Evolutionary conservation across 2,329 filamentous ascomycete genomes (phyloP).

Genomic region (Penicillium sp.): DNA sequence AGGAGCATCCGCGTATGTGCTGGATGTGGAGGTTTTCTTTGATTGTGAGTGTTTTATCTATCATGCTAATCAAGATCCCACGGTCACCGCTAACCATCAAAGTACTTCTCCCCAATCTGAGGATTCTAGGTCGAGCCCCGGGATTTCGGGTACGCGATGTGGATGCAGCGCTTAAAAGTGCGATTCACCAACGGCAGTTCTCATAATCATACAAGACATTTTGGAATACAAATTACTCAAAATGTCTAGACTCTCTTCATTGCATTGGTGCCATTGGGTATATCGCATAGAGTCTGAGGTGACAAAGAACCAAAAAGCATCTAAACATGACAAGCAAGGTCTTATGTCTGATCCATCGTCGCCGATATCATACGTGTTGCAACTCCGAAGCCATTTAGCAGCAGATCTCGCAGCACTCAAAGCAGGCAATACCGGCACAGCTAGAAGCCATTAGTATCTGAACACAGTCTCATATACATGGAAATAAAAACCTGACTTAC

Average conservation of each 20-base stretch:
- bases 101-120: slow-evolving; percentile 24
- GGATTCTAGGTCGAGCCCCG: slow-evolving; percentile 33
- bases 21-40: slow-evolving; percentile 28
- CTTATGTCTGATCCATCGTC: too few species aligned
- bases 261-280: slow-evolving; percentile 3
- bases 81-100: not conserved
- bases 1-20: slow-evolving; percentile 10
- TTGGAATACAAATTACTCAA: not conserved
- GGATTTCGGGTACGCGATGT: slow-evolving; percentile 31
- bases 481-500: slow-evolving; percentile 25
- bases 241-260: not conserved
- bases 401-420: slow-evolving; percentile 33
- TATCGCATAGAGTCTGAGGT: slow-evolving; percentile 5
- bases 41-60: slow-evolving; percentile 16
- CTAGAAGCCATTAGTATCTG: slow-evolving; percentile 13
- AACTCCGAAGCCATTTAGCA: slow-evolving; percentile 25
- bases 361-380: too few species aligned
- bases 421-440: slow-evolving; percentile 32
- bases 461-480: not conserved
- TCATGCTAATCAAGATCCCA: not conserved
- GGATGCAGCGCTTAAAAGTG: slow-evolving; percentile 26
- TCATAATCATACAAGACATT: not conserved
- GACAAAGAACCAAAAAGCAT: not conserved
- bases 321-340: not conserved
- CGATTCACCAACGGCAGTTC: slow-evolving; percentile 14